Conservation (phyloP, 2,329 filamentous ascomycete species). For the Fusarium sp. region DNA sequence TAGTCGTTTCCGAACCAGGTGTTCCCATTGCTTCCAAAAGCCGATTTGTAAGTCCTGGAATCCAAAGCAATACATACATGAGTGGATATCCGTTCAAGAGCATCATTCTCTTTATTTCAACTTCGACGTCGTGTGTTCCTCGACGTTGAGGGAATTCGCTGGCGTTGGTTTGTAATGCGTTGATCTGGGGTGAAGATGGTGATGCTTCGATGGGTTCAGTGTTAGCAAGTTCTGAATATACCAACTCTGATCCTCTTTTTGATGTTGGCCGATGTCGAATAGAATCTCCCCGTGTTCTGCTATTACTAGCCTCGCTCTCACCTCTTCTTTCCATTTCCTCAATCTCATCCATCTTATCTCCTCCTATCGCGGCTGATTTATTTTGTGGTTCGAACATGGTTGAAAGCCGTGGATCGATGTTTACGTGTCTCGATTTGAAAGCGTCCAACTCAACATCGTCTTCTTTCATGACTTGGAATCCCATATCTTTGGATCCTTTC, state of each 20-base stretch:
- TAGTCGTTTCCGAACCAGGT: slow-evolving; percentile 21
- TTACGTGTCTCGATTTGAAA: slow-evolving; percentile 11
- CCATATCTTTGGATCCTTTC: slow-evolving; percentile 8
- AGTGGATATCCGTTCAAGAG: slow-evolving; percentile 45
- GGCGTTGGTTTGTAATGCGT: slow-evolving; percentile 34
- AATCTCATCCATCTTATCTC: slow-evolving; percentile 16
- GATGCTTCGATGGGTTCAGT: slow-evolving; percentile 10
- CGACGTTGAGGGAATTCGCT: slow-evolving; percentile 46
- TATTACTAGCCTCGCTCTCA: slow-evolving; percentile 9
- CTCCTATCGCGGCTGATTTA: not conserved
- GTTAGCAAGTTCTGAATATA: slow-evolving; percentile 26
- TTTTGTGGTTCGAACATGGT: slow-evolving; percentile 12
- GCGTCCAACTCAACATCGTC: slow-evolving; percentile 27
- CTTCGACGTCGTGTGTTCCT: slow-evolving; percentile 30
- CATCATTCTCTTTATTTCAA: slow-evolving; percentile 46
- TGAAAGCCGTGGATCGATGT: not conserved
- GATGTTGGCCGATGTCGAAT: slow-evolving; percentile 2
- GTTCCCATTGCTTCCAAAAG: slow-evolving; percentile 41
- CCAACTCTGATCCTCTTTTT: slow-evolving; percentile 1
- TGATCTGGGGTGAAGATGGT: not conserved
- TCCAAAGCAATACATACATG: slow-evolving; percentile 45
- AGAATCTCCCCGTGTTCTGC: not conserved
- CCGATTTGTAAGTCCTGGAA: slow-evolving; percentile 41
- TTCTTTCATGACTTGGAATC: slow-evolving; percentile 28
- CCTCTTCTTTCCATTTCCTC: slow-evolving; percentile 13